phyloP scores from a whole-genome alignment of 2,329 filamentous ascomycete genomes.

The Paradendryphiella salina region DNA sequence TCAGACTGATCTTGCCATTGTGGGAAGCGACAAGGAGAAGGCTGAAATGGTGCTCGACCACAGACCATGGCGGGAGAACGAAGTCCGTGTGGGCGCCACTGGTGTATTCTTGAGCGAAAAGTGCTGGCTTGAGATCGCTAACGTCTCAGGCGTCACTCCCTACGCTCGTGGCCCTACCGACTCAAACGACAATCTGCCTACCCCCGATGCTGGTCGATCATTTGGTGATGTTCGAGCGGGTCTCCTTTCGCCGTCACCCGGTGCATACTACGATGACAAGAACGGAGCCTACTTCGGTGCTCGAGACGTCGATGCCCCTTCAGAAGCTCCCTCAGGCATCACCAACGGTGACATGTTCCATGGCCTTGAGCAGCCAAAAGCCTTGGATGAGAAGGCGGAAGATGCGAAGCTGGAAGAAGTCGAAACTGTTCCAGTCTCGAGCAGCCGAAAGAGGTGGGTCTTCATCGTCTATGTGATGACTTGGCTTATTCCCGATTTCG shows the following conservation, averaged over 20 bases:
- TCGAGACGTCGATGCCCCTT: slow-evolving; percentile 79
- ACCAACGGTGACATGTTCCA: slow-evolving; percentile 95
- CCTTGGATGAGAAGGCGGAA: slow-evolving; percentile 94
- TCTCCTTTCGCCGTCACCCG: slow-evolving; percentile 59
- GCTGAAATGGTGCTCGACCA: slow-evolving; percentile 89
- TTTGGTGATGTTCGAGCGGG: slow-evolving; percentile 65
- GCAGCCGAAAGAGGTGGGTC: slow-evolving; percentile 88
- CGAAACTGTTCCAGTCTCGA: slow-evolving; percentile 76
- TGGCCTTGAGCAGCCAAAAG: slow-evolving; percentile 88
- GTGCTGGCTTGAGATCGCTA: slow-evolving; percentile 90
- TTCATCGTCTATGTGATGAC: slow-evolving; percentile 81
- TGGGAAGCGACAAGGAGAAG: slow-evolving; percentile 91
- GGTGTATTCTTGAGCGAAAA: slow-evolving; percentile 94
- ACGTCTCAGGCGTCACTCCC: slow-evolving; percentile 61
- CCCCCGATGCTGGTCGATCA: slow-evolving; percentile 54
- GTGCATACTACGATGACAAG: slow-evolving; percentile 73
- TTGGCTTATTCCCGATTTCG: slow-evolving; percentile 83
- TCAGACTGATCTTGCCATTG: slow-evolving; percentile 79
- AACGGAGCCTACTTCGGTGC: slow-evolving; percentile 79
- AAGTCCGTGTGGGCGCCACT: slow-evolving; percentile 86
- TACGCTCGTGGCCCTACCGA: slow-evolving; percentile 49
- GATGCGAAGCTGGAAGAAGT: slow-evolving; percentile 89
- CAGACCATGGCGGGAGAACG: slow-evolving; percentile 88
- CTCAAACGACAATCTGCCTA: slow-evolving; percentile 58
- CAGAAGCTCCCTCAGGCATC: slow-evolving; percentile 92